These are phyloP conservation scores for Aethionema arabicum DNA, from an alignment of 345 rosid species.

Conservation along the genomic window DNA sequence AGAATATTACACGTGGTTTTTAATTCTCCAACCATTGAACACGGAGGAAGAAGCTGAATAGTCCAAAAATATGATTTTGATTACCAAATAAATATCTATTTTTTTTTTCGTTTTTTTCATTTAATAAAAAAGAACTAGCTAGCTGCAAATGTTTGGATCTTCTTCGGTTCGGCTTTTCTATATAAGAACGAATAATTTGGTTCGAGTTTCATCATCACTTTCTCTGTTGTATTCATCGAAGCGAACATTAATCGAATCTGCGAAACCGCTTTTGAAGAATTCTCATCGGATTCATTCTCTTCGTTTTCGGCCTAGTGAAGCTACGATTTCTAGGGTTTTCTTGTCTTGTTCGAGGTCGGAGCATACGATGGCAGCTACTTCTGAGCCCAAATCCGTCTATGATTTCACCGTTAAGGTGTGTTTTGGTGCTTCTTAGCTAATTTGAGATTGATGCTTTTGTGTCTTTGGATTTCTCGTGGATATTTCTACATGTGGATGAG, in stretches of 20 bases:
- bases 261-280: conserved; percentile 30
- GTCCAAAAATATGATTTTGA: not conserved
- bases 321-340: conserved; percentile 27
- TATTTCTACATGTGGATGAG: not conserved
- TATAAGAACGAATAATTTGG: conserved; percentile 24
- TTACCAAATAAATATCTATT: conserved; percentile 11
- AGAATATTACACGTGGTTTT: conserved; percentile 7
- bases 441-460: not conserved
- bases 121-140: conserved; percentile 3
- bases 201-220: conserved; percentile 25
- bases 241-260: conserved; percentile 16
- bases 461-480: not conserved
- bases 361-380: conserved; percentile 62
- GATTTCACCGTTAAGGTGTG: conserved; percentile 88
- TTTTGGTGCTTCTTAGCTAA: not conserved
- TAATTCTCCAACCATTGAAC: conserved; percentile 19
- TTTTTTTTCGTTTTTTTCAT: not conserved
- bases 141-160: conserved; percentile 37
- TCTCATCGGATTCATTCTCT: conserved; percentile 26
- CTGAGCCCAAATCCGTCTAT: conserved; percentile 52
- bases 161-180: conserved; percentile 33
- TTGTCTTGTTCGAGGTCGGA: conserved; percentile 41
- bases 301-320: conserved; percentile 21
- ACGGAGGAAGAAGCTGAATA: conserved; percentile 19
- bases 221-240: conserved; percentile 23